A percentile compares a stretch with the other conserved stretches of the same genome.
Conservation (phyloP, 805 yeast species). For the Candida berthetii region DNA sequence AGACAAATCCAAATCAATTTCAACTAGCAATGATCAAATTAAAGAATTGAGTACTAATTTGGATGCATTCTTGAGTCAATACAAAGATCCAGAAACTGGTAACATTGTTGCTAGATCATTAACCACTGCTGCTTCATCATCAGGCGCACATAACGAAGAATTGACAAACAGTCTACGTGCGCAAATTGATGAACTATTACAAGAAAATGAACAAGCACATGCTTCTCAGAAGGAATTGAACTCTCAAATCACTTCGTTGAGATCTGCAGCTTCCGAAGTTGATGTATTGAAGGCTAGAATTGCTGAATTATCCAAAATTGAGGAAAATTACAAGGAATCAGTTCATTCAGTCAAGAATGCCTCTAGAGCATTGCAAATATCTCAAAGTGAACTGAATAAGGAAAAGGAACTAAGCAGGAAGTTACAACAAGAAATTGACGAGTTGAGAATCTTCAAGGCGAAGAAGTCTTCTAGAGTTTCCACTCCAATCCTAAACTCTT, state of each 20-base stretch:
- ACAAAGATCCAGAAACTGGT: conserved; percentile 16
- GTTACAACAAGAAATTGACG: conserved; percentile 62
- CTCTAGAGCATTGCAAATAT: conserved; percentile 63
- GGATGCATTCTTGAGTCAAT: conserved; percentile 19
- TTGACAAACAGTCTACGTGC: conserved; percentile 32
- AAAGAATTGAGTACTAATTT: conserved; percentile 21
- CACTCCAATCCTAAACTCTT: conserved; percentile 17
- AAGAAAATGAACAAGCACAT: conserved; percentile 37
- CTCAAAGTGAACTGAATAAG: conserved; percentile 65
- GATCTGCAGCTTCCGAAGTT: conserved; percentile 5
- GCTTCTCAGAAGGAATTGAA: conserved; percentile 24
- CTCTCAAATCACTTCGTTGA: conserved; percentile 25
- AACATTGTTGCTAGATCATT: background rate
- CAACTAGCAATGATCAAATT: conserved; percentile 23
- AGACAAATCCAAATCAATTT: conserved; percentile 25
- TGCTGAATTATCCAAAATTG: conserved; percentile 35
- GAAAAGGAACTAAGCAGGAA: conserved; percentile 50
- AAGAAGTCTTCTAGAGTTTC: conserved; percentile 25
- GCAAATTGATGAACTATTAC: conserved; percentile 51
- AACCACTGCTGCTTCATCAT: background rate
- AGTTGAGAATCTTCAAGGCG: conserved; percentile 49
- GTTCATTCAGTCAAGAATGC: conserved; percentile 68
- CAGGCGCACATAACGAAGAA: conserved; percentile 6
- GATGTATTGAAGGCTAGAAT: conserved; percentile 21
- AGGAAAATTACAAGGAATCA: conserved; percentile 66